Evolutionary conservation across 2,329 filamentous ascomycete species (phyloP).

Genomic region (Microdochium bolleyi): DNA sequence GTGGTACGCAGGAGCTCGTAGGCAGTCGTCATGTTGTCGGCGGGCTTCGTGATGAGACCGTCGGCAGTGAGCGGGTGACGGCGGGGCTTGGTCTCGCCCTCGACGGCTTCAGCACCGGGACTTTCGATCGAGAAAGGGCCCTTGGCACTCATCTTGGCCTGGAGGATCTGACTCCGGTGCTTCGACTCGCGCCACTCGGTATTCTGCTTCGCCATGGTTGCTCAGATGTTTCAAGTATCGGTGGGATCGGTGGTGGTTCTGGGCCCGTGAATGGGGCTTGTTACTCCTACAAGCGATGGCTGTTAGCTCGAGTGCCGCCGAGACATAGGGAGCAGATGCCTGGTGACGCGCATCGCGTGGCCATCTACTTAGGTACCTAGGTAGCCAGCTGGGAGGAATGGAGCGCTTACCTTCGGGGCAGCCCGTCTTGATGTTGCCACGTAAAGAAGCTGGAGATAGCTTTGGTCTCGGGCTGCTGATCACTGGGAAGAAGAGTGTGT

Average conservation of each 20-base stretch:
- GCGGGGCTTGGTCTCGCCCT: slow-evolving; percentile 70
- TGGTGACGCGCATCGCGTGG: too few relatives aligned
- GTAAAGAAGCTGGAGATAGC: too few relatives aligned
- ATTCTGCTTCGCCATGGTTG: slow-evolving; percentile 7
- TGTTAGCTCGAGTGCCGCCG: too few relatives aligned
- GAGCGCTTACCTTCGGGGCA: too few relatives aligned
- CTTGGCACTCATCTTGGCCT: slow-evolving; percentile 45
- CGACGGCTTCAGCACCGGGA: slow-evolving; percentile 51
- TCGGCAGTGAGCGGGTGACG: slow-evolving; percentile 56
- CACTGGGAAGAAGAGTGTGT: too few relatives aligned
- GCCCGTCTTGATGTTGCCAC: too few relatives aligned
- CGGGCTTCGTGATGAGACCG: slow-evolving; percentile 51
- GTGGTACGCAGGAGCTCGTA: slow-evolving; percentile 68
- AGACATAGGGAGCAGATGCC: too few relatives aligned
- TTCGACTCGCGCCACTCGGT: slow-evolving; percentile 22
- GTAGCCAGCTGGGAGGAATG: too few relatives aligned
- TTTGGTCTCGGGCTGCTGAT: too few relatives aligned
- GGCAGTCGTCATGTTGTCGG: slow-evolving; percentile 59
- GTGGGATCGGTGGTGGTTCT: background rate
- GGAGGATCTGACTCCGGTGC: slow-evolving; percentile 16
- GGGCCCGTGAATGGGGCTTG: background rate
- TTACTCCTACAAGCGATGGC: too few relatives aligned
- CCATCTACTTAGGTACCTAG: too few relatives aligned
- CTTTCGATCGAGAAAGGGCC: slow-evolving; percentile 63
- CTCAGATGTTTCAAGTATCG: background rate